Evolutionary conservation across 2,329 filamentous ascomycete genomes (phyloP).

Genomic region (Trichoderma breve): DNA sequence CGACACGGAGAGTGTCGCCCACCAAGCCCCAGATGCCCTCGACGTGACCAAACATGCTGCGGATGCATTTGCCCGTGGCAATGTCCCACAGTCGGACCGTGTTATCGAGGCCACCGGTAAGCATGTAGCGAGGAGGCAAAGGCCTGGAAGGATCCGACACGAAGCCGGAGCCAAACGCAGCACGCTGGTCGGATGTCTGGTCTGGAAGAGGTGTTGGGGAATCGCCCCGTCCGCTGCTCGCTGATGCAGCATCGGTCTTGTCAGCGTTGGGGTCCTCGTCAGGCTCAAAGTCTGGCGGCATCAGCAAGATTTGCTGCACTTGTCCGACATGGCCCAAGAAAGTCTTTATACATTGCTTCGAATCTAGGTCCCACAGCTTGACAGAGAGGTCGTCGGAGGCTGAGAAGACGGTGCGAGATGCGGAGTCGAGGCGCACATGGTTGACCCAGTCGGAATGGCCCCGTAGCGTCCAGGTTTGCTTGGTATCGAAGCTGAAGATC

Average conservation of each 20-base stretch:
- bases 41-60: slow-evolving; percentile 93
- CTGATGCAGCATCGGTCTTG: slow-evolving; percentile 54
- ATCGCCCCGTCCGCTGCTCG: slow-evolving; percentile 47
- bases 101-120: slow-evolving; percentile 86
- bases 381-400: slow-evolving; percentile 91
- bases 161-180: slow-evolving; percentile 62
- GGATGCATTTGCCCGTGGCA: slow-evolving; percentile 73
- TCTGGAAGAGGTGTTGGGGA: slow-evolving; percentile 37
- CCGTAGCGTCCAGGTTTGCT: slow-evolving; percentile 73
- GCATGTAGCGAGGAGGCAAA: slow-evolving; percentile 82
- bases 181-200: slow-evolving; percentile 44
- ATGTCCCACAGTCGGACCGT: slow-evolving; percentile 94
- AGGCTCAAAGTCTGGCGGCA: slow-evolving; percentile 86
- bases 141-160: slow-evolving; percentile 60
- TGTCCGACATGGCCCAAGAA: slow-evolving; percentile 93
- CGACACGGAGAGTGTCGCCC: slow-evolving; percentile 82
- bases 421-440: slow-evolving; percentile 80
- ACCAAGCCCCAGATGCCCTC: slow-evolving; percentile 94
- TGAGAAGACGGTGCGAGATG: slow-evolving; percentile 83
- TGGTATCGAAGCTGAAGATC: slow-evolving; percentile 87
- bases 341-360: slow-evolving; percentile 68
- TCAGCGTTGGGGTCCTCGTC: slow-evolving; percentile 59
- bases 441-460: slow-evolving; percentile 97
- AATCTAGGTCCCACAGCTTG: slow-evolving; percentile 90
- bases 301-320: slow-evolving; percentile 83